phyloP scores from a whole-genome alignment of 148 eudicot genomes.

The Linanthus parryae region DNA sequence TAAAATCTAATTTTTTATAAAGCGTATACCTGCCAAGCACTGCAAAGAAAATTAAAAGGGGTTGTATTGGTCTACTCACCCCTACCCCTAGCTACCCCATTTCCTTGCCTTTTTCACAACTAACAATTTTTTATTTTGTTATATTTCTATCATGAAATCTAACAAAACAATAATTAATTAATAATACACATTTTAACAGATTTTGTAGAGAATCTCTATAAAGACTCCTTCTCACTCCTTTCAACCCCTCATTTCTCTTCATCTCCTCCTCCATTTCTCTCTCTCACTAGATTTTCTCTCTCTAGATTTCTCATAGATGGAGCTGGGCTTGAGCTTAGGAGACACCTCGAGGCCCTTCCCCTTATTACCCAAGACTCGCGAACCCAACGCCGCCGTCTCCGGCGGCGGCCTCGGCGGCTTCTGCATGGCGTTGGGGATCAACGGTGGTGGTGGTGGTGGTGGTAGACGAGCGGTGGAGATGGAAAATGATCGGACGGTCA shows the following conservation, averaged over 20 bases:
- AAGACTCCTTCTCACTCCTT: conserved; percentile 24
- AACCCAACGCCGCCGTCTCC: not conserved
- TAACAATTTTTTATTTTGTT: not conserved
- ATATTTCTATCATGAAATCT: not conserved
- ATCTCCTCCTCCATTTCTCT: conserved; percentile 3
- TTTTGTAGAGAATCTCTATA: conserved; percentile 29
- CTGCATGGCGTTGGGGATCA: conserved; percentile 36
- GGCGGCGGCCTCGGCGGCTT: conserved; percentile 10
- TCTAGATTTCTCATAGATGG: conserved; percentile 19
- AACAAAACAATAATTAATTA: conserved; percentile 2
- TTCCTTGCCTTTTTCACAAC: not conserved
- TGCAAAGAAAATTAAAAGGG: not conserved
- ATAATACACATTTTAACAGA: too few relatives aligned
- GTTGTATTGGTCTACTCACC: conserved; percentile 8
- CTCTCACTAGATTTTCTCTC: not conserved
- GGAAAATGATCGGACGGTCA: conserved; percentile 6
- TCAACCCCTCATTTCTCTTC: conserved; percentile 2
- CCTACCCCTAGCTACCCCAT: not conserved
- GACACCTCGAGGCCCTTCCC: conserved; percentile 19
- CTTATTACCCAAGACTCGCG: conserved; percentile 10
- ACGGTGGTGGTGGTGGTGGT: conserved; percentile 5
- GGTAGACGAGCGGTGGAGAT: conserved; percentile 1
- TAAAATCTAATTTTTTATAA: too few relatives aligned
- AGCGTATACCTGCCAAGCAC: too few relatives aligned
- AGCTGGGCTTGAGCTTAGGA: conserved; percentile 47